Evolutionary conservation across 495 filamentous ascomycete genomes (phyloP).

Genomic region (Endocarpon pusillum): DNA sequence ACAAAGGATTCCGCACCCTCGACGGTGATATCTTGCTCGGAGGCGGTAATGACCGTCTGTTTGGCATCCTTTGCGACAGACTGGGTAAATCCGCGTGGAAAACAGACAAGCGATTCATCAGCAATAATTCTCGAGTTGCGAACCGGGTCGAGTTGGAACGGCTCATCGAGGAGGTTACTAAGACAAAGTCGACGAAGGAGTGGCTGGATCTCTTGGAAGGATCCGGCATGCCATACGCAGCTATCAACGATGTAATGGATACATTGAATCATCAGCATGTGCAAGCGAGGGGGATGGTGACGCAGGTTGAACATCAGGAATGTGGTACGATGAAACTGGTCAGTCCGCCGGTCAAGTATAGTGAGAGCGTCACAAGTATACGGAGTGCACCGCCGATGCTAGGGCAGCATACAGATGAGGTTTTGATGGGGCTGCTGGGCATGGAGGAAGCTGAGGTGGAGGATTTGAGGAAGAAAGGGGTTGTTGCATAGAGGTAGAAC

Average conservation of each 20-base stretch:
- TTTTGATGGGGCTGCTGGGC: slow-evolving; percentile 50
- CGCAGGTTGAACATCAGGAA: slow-evolving; percentile 61
- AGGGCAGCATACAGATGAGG: slow-evolving; percentile 84
- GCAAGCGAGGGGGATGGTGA: slow-evolving; percentile 70
- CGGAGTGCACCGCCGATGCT: slow-evolving; percentile 68
- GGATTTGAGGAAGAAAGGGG: slow-evolving; percentile 46
- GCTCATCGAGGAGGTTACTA: slow-evolving; percentile 57
- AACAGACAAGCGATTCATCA: slow-evolving; percentile 51
- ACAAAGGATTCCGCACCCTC: slow-evolving; percentile 76
- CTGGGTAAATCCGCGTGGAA: slow-evolving; percentile 69
- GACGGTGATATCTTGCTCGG: slow-evolving; percentile 88
- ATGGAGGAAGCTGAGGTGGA: slow-evolving; percentile 44
- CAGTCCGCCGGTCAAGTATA: slow-evolving; percentile 94
- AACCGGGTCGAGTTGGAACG: slow-evolving; percentile 59
- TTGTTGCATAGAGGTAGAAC: slow-evolving; percentile 49
- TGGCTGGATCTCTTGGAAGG: slow-evolving; percentile 83
- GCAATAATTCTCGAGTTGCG: slow-evolving; percentile 68
- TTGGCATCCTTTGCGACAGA: slow-evolving; percentile 66
- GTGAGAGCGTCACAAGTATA: slow-evolving; percentile 59
- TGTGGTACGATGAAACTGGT: slow-evolving; percentile 81
- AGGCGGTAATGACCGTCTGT: slow-evolving; percentile 85
- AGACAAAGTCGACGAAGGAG: slow-evolving; percentile 65
- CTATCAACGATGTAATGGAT: slow-evolving; percentile 78
- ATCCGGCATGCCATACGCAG: slow-evolving; percentile 85
- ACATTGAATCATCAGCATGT: slow-evolving; percentile 80